These are phyloP conservation scores for Paraphoma sp. DNA, from an alignment of 2,329 filamentous ascomycete species.

Conservation along the genomic window DNA sequence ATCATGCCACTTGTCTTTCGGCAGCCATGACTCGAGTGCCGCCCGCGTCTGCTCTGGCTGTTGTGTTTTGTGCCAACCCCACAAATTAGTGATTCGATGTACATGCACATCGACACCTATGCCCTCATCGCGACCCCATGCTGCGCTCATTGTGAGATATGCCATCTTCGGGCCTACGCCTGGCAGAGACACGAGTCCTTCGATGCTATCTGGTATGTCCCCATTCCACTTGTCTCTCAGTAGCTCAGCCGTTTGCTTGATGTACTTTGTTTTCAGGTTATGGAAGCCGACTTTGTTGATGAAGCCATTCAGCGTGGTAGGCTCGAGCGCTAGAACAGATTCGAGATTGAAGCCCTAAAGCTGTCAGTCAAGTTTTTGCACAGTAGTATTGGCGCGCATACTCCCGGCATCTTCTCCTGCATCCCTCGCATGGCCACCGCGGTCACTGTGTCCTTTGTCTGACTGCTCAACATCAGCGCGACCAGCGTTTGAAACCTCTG, in stretches of 20 bases:
- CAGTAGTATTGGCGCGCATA: constrained; percentile 12
- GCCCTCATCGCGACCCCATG: constrained; percentile 72
- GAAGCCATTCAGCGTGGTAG: constrained; percentile 71
- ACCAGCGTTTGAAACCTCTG: constrained; percentile 86
- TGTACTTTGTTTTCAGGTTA: constrained; percentile 88
- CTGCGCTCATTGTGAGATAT: constrained; percentile 82
- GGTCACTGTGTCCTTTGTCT: constrained; percentile 93
- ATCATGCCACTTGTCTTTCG: constrained; percentile 84
- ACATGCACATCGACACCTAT: constrained; percentile 97
- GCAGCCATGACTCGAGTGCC: constrained; percentile 81
- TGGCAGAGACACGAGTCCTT: constrained; percentile 77
- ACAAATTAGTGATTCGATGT: constrained; percentile 91
- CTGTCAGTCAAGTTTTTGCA: constrained; percentile 12
- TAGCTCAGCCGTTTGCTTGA: constrained; percentile 77
- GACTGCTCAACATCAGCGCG: constrained; percentile 87
- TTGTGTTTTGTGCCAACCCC: constrained; percentile 86
- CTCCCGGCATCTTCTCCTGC: constrained; percentile 72
- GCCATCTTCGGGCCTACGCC: constrained; percentile 97
- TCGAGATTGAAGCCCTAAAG: constrained; percentile 70
- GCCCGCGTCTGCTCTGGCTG: constrained; percentile 82
- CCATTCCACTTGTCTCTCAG: constrained; percentile 72
- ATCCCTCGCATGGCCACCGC: constrained; percentile 81
- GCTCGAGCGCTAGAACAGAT: constrained; percentile 76
- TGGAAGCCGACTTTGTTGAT: constrained; percentile 91
- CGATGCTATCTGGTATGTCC: constrained; percentile 82